These are phyloP conservation scores for Tieghemostelium lacteum DNA, from an alignment of 78 protist genomes.

Conservation along the genomic window DNA sequence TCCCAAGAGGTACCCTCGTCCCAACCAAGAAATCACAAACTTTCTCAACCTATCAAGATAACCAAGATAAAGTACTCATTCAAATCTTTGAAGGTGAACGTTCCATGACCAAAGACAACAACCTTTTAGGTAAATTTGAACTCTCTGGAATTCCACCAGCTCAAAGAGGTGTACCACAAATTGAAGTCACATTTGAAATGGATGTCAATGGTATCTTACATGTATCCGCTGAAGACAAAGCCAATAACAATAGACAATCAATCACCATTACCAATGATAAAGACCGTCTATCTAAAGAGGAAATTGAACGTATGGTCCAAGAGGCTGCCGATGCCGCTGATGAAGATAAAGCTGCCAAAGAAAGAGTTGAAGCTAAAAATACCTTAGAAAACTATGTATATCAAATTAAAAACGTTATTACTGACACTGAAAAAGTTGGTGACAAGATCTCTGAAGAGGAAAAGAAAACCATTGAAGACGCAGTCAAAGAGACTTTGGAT, in stretches of 20 bases:
- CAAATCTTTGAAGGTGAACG: constrained; percentile 99
- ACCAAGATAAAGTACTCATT: constrained; percentile 94
- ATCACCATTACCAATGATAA: constrained; percentile 97
- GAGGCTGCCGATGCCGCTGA: constrained; percentile 92
- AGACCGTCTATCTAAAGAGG: constrained; percentile 92
- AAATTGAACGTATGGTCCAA: constrained; percentile 95
- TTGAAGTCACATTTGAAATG: constrained; percentile 91
- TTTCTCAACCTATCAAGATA: constrained; percentile 98
- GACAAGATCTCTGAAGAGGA: constrained; percentile 95
- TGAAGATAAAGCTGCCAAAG: background rate
- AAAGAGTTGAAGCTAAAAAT: constrained; percentile 86
- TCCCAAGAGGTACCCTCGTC: constrained; percentile 92
- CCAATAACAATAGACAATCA: constrained; percentile 88
- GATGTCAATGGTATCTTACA: constrained; percentile 89
- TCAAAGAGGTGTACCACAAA: constrained; percentile 97
- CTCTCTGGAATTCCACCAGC: constrained; percentile 96
- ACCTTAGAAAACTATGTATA: constrained; percentile 91
- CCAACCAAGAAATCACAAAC: constrained; percentile 97
- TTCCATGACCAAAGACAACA: constrained; percentile 94
- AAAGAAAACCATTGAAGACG: constrained; percentile 84
- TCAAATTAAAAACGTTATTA: constrained; percentile 76
- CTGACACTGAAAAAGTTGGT: constrained; percentile 90
- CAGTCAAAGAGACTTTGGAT: constrained; percentile 87
- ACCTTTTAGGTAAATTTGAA: constrained; percentile 95
- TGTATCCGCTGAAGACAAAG: constrained; percentile 97